These are phyloP conservation scores for Picea glauca DNA, from an alignment of 75 land plant genomes.

Conservation along the genomic window DNA sequence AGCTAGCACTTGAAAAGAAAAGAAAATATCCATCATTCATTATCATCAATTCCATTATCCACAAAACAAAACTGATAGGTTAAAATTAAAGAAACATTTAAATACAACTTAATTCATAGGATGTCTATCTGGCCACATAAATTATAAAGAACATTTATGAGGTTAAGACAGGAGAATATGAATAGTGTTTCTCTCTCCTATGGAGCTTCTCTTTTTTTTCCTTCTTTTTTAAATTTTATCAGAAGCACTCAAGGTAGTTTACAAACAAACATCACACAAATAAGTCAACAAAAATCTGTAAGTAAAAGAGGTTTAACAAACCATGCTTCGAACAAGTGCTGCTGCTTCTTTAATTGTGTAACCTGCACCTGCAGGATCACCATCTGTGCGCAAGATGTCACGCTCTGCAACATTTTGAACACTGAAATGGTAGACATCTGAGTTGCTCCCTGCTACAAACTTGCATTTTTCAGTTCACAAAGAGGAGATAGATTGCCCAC, in stretches of 20 bases:
- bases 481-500: neutral
- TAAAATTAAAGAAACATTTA: neutral
- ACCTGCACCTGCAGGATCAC: slow-evolving; percentile 84
- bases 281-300: neutral
- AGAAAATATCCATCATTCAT: neutral
- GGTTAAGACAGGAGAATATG: neutral
- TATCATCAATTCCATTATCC: neutral
- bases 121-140: neutral
- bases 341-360: slow-evolving; percentile 91
- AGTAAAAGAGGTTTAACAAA: slow-evolving; percentile 26
- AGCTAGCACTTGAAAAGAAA: neutral
- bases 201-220: neutral
- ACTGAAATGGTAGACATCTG: neutral
- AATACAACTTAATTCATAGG: neutral
- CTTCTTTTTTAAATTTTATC: neutral
- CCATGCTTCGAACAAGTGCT: slow-evolving; percentile 77
- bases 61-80: neutral
- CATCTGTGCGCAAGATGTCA: slow-evolving; percentile 84
- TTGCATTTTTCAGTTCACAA: neutral
- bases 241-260: neutral
- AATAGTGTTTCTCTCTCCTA: neutral
- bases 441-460: neutral
- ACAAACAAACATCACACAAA: neutral
- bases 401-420: slow-evolving; percentile 69
- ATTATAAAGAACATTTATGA: neutral